Conservation (phyloP, 108 stramenopile species). For the Cyclotella kingstonii region DNA sequence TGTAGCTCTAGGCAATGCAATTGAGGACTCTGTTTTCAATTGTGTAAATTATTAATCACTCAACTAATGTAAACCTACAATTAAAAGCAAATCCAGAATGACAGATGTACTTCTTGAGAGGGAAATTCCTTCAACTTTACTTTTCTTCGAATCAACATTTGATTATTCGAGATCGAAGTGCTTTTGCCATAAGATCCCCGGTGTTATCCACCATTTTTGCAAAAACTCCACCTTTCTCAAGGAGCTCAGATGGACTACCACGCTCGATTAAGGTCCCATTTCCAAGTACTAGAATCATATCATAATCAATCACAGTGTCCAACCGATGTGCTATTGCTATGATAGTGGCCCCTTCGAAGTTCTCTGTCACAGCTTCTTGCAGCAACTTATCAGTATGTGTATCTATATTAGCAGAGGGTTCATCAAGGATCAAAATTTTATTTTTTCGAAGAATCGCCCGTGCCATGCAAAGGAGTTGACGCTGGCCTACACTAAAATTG, state of each 20-base stretch:
- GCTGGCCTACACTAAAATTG: slow-evolving; percentile 87
- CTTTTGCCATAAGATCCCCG: too few relatives aligned
- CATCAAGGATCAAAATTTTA: slow-evolving; percentile 86
- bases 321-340: slow-evolving; percentile 90
- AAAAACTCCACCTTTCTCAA: slow-evolving; percentile 13
- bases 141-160: too few relatives aligned
- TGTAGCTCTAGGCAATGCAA: too few relatives aligned
- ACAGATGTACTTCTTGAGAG: too few relatives aligned
- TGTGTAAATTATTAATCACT: too few relatives aligned
- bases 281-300: slow-evolving; percentile 89
- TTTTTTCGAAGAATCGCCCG: slow-evolving; percentile 79
- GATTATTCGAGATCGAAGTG: too few relatives aligned
- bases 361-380: slow-evolving; percentile 57
- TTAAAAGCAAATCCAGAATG: too few relatives aligned
- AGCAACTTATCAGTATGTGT: slow-evolving; percentile 79
- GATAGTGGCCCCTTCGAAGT: slow-evolving; percentile 38
- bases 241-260: slow-evolving; percentile 58
- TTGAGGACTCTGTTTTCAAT: too few relatives aligned
- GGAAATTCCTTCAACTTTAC: too few relatives aligned
- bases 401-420: slow-evolving; percentile 84
- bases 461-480: slow-evolving; percentile 90
- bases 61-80: too few relatives aligned
- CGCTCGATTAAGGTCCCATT: slow-evolving; percentile 79
- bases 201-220: neutral
- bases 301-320: slow-evolving; percentile 89